Conservation (phyloP, 331 rosid genomes). For the Pyracantha coccinea region DNA sequence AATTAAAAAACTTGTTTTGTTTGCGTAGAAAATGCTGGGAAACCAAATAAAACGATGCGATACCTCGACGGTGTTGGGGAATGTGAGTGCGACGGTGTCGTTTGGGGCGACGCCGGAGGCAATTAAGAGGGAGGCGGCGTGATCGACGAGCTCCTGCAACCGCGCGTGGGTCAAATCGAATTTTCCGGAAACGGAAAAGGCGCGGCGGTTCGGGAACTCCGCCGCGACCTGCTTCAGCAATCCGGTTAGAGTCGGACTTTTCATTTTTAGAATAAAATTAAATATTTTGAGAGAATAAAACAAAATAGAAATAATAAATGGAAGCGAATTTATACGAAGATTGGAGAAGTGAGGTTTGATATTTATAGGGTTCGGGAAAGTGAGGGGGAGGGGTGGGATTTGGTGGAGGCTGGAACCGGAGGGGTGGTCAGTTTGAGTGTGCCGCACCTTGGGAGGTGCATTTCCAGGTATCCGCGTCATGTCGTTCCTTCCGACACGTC, state of each 20-base stretch:
- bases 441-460: background rate
- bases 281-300: too few species aligned
- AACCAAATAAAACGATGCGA: background rate
- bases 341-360: background rate
- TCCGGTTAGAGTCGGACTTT: constrained; percentile 15
- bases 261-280: constrained; percentile 1
- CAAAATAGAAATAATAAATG: background rate
- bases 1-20: background rate
- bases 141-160: constrained; percentile 28
- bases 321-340: background rate
- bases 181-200: constrained; percentile 32
- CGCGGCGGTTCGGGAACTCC: constrained; percentile 27
- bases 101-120: constrained; percentile 26
- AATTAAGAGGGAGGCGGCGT: constrained; percentile 31
- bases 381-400: background rate
- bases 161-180: constrained; percentile 30
- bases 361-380: background rate
- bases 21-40: background rate
- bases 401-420: background rate
- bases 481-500: background rate
- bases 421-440: background rate
- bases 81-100: constrained; percentile 42
- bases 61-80: constrained; percentile 38
- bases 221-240: constrained; percentile 29
- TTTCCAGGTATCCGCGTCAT: background rate